Evolutionary conservation across 768 basidiomycete genomes (phyloP).

Genomic region (Boletus sp.): DNA sequence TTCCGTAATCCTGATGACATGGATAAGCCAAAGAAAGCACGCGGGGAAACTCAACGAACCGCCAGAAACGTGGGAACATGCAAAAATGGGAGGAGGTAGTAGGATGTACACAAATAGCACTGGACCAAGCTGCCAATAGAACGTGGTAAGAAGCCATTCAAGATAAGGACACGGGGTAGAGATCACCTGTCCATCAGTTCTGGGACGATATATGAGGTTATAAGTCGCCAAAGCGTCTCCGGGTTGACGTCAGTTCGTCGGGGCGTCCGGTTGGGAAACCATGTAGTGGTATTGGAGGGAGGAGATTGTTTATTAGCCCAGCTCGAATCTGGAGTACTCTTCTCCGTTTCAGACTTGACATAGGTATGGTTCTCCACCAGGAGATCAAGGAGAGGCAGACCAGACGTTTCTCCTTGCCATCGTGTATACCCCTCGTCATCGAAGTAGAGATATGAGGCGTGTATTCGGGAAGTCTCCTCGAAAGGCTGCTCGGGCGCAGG

Average conservation of each 20-base stretch:
- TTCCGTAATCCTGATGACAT: constrained; percentile 75
- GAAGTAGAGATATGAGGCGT: constrained; percentile 81
- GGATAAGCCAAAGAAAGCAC: constrained; percentile 16
- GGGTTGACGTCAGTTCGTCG: constrained; percentile 79
- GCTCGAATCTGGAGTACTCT: constrained; percentile 23
- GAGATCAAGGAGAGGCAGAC: constrained; percentile 83
- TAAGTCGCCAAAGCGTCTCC: constrained; percentile 81
- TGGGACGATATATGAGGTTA: constrained; percentile 82
- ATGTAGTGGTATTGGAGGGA: constrained; percentile 44
- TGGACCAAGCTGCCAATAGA: constrained; percentile 60
- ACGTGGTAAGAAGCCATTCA: constrained; percentile 14
- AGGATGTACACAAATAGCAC: constrained; percentile 88
- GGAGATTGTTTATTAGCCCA: constrained; percentile 34
- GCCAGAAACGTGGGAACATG: constrained; percentile 88
- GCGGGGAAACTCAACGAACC: constrained; percentile 39
- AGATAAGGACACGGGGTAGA: constrained; percentile 15
- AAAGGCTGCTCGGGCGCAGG: constrained; percentile 42
- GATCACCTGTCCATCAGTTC: constrained; percentile 91
- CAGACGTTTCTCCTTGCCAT: constrained; percentile 93
- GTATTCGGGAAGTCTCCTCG: constrained; percentile 62
- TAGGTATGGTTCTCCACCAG: constrained; percentile 68
- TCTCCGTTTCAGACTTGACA: constrained; percentile 35
- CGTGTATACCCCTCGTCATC: constrained; percentile 86
- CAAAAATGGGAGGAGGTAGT: constrained; percentile 88
- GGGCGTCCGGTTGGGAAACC: constrained; percentile 84